Evolutionary conservation across 179 eudicot species (phyloP).

Genomic region (Spergularia azorica): DNA sequence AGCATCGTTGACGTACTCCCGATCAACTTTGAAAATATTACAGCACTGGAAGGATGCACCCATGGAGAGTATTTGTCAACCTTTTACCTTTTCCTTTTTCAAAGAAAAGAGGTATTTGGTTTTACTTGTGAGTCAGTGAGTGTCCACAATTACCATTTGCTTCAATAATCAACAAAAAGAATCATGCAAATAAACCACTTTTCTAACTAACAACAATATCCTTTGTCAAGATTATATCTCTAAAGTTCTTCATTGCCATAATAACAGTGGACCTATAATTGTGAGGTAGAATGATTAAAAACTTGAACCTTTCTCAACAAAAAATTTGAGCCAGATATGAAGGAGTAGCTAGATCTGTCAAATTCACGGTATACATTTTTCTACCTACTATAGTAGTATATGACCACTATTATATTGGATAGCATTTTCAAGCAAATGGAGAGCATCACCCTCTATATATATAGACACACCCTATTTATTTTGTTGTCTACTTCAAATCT

Average conservation of each 20-base stretch:
- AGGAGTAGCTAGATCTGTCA: neutral
- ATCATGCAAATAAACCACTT: neutral
- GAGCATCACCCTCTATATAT: neutral
- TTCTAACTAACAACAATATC: constrained; percentile 16
- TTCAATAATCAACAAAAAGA: neutral
- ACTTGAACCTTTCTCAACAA: neutral
- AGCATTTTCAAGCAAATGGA: neutral
- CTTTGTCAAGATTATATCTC: neutral
- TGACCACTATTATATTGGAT: constrained; percentile 7
- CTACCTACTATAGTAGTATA: neutral
- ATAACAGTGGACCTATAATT: constrained; percentile 21
- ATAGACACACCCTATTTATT: neutral
- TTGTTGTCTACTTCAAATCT: too few relatives aligned
- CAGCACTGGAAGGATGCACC: too few relatives aligned
- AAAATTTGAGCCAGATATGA: neutral
- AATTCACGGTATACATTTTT: neutral
- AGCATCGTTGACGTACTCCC: too few relatives aligned
- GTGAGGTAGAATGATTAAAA: constrained; percentile 23
- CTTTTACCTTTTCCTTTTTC: neutral
- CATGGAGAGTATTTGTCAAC: too few relatives aligned
- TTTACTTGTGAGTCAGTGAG: constrained; percentile 6
- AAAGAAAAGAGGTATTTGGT: neutral
- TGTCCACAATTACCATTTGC: neutral
- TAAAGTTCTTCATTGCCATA: constrained; percentile 20
- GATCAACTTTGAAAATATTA: too few relatives aligned